Percentiles rank a stretch among this genome's conserved stretches.
Evolutionary conservation across 2,329 filamentous ascomycete genomes (phyloP).

Genomic region (Diaporthe sp.): DNA sequence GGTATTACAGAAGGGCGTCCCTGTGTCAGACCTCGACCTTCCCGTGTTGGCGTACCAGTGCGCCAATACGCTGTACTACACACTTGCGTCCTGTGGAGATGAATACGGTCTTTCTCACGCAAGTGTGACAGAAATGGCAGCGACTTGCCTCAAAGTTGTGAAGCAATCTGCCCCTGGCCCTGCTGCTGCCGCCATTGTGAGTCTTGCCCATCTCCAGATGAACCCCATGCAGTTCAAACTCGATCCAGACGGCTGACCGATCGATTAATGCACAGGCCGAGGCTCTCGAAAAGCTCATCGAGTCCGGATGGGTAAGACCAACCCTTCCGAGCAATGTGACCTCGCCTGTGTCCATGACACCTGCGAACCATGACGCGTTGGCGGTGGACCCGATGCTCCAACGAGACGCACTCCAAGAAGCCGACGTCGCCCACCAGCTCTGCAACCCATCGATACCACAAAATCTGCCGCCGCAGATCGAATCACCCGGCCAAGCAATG

Average conservation of each 20-base stretch:
- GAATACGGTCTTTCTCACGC: constrained; percentile 62
- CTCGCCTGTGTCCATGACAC: constrained; percentile 37
- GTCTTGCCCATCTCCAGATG: constrained; percentile 43
- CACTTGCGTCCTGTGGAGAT: constrained; percentile 59
- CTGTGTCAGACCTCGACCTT: constrained; percentile 68
- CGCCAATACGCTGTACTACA: constrained; percentile 66
- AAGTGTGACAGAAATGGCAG: constrained; percentile 63
- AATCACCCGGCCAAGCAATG: constrained; percentile 40
- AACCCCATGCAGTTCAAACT: not conserved
- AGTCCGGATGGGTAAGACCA: constrained; percentile 52
- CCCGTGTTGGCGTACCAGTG: constrained; percentile 70
- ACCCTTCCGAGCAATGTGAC: constrained; percentile 48
- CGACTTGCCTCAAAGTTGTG: constrained; percentile 65
- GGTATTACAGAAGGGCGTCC: constrained; percentile 63
- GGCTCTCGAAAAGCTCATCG: constrained; percentile 67
- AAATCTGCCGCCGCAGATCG: constrained; percentile 20
- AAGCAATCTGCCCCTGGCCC: constrained; percentile 65
- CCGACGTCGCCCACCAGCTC: constrained; percentile 41
- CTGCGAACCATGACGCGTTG: constrained; percentile 32
- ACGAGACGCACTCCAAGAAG: constrained; percentile 42
- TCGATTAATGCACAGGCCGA: constrained; percentile 47
- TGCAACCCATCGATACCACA: constrained; percentile 42
- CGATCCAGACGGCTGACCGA: not conserved
- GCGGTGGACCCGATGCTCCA: constrained; percentile 42
- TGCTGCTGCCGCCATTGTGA: constrained; percentile 63